Evolutionary conservation across 2,329 filamentous ascomycete genomes (phyloP).

Genomic region (Parascedosporium putredinis): DNA sequence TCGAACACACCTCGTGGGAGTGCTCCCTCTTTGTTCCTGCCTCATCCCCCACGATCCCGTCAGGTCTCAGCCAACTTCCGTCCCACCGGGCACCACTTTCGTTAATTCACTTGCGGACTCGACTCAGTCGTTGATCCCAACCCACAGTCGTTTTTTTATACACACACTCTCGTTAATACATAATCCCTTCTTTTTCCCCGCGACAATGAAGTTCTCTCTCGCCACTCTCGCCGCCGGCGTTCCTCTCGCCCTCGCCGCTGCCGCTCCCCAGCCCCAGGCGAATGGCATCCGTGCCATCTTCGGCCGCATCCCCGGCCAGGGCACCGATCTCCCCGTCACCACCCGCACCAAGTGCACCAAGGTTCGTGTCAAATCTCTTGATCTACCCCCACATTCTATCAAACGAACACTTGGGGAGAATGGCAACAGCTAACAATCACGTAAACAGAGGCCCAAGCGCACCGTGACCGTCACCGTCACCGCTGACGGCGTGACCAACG

Average conservation of each 20-base stretch:
- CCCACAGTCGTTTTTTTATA: background rate
- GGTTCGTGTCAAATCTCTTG: background rate
- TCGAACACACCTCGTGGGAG: no score
- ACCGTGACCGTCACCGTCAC: background rate
- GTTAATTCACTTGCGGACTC: no score
- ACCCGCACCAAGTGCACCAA: slow-evolving; percentile 1
- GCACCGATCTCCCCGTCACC: no score
- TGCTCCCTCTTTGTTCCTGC: no score
- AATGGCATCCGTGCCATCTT: no score
- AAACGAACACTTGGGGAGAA: no score
- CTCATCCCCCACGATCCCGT: no score
- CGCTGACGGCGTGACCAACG: background rate
- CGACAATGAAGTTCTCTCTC: background rate
- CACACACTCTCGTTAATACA: no score
- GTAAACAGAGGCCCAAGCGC: background rate
- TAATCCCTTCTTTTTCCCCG: background rate
- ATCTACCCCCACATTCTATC: no score
- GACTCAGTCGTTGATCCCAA: background rate
- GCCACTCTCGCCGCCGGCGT: background rate
- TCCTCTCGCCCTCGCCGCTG: background rate
- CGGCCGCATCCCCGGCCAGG: no score
- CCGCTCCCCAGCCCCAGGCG: background rate
- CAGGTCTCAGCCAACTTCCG: no score
- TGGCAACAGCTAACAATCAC: background rate
- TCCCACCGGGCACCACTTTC: no score